A percentile compares a stretch with the other conserved stretches of the same genome.
These are phyloP conservation scores for Pelagophyceae sp. DNA, from an alignment of 352 stramenopile genomes.

Conservation along the genomic window DNA sequence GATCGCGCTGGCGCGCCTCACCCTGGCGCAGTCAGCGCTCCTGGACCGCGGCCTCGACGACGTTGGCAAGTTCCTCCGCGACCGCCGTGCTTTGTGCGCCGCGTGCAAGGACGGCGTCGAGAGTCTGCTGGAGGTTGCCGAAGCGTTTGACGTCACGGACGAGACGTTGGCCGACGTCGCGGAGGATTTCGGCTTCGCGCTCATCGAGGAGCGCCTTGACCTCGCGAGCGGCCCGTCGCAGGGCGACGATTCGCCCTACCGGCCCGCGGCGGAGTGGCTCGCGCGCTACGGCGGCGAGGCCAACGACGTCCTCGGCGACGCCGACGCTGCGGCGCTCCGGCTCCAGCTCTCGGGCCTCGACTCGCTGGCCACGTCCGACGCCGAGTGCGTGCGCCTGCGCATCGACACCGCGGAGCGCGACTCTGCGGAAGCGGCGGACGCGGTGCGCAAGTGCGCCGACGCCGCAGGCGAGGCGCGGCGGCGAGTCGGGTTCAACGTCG, in stretches of 20 bases:
- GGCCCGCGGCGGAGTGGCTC: background rate
- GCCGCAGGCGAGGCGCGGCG: background rate
- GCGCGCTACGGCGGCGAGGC: background rate
- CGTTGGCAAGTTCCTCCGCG: background rate
- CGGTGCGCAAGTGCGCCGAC: background rate
- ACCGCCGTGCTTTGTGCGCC: background rate
- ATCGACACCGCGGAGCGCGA: constrained; percentile 6
- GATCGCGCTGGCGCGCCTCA: constrained; percentile 77
- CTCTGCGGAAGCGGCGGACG: background rate
- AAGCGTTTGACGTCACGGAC: background rate
- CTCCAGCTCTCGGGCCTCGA: background rate
- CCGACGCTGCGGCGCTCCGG: background rate
- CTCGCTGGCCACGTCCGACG: background rate
- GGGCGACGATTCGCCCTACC: background rate
- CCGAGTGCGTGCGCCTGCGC: background rate
- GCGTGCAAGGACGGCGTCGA: background rate
- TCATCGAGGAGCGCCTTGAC: background rate
- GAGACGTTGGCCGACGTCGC: background rate
- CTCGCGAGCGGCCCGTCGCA: background rate
- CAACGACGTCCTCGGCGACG: background rate
- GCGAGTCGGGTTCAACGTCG: background rate
- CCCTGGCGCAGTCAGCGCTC: background rate
- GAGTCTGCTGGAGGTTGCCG: background rate
- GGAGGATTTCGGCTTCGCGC: background rate
- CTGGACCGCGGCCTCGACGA: background rate